phyloP scores from a whole-genome alignment of 1,284 basidiomycete genomes.

The Ceratorhiza oryzae-sativae region DNA sequence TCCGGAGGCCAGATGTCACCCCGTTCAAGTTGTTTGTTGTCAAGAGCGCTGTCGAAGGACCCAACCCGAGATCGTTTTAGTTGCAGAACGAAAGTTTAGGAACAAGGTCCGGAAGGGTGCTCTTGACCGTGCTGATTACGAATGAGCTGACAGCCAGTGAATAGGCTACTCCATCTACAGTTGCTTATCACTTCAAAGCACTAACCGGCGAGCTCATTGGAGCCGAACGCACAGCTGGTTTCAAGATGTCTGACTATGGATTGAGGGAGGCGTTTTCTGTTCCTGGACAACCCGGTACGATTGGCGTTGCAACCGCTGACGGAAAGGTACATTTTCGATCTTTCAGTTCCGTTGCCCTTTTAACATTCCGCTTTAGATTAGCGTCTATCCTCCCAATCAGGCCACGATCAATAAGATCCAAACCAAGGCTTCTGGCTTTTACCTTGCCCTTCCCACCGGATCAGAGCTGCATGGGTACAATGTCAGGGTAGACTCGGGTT shows the following conservation, averaged over 20 bases:
- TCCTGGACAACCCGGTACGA: slow-evolving; percentile 55
- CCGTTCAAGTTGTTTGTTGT: slow-evolving; percentile 66
- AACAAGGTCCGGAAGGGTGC: background rate
- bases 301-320: slow-evolving; percentile 66
- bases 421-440: slow-evolving; percentile 53
- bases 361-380: slow-evolving; percentile 54
- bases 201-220: slow-evolving; percentile 62
- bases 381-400: slow-evolving; percentile 65
- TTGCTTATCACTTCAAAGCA: slow-evolving; percentile 80
- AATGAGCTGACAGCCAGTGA: background rate
- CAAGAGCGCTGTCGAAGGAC: slow-evolving; percentile 53
- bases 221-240: slow-evolving; percentile 11
- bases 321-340: slow-evolving; percentile 55
- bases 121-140: background rate
- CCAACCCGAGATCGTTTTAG: slow-evolving; percentile 64
- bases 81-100: slow-evolving; percentile 51
- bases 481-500: background rate
- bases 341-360: slow-evolving; percentile 50
- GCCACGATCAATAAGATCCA: slow-evolving; percentile 55
- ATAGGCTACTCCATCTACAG: slow-evolving; percentile 63
- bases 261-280: slow-evolving; percentile 66
- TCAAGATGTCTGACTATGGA: slow-evolving; percentile 59
- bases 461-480: slow-evolving; percentile 41
- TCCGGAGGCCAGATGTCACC: slow-evolving; percentile 57
- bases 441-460: slow-evolving; percentile 64